A percentile compares a stretch with the other conserved stretches of the same genome.
These are phyloP conservation scores for Leccinum angustisporum DNA, from an alignment of 1,284 basidiomycete genomes.

Conservation along the genomic window DNA sequence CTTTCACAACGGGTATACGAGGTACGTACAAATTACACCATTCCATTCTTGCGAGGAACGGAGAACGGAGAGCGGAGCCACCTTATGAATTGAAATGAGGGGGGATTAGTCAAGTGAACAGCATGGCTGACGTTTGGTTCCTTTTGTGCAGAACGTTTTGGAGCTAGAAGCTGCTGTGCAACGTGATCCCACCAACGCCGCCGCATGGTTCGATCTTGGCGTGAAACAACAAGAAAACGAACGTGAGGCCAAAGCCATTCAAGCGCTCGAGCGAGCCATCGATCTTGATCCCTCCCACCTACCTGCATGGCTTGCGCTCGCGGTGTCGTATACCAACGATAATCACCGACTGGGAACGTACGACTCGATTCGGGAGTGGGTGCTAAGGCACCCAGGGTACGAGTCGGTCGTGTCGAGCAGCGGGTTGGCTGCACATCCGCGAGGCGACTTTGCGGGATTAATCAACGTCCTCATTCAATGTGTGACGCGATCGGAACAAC, in stretches of 20 bases:
- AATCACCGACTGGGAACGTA: constrained; percentile 72
- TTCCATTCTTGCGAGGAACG: constrained; percentile 14
- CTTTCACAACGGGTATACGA: constrained; percentile 51
- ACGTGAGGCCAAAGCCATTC: constrained; percentile 87
- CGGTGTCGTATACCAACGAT: constrained; percentile 93
- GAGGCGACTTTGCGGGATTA: constrained; percentile 48
- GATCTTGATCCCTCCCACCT: constrained; percentile 78
- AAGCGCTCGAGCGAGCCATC: constrained; percentile 81
- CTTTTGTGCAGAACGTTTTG: constrained; percentile 65
- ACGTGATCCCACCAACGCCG: constrained; percentile 67
- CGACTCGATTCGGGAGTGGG: constrained; percentile 84
- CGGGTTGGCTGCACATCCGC: constrained; percentile 33
- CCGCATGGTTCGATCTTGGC: constrained; percentile 89
- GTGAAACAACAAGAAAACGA: constrained; percentile 99
- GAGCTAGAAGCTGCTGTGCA: constrained; percentile 92
- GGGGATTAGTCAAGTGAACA: constrained; percentile 1
- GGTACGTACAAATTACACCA: constrained; percentile 43
- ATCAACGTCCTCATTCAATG: constrained; percentile 69
- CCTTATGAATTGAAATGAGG: not conserved
- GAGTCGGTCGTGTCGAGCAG: constrained; percentile 44
- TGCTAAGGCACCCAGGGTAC: constrained; percentile 35
- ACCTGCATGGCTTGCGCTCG: constrained; percentile 88
- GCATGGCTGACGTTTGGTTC: constrained; percentile 17
- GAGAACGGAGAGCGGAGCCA: constrained; percentile 6
- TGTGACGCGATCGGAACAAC: constrained; percentile 49